Evolutionary conservation across 192 early-diverging fungal genomes (phyloP), one percentile per base, ranked within the genome.

Genomic region (Mortierella claussenii): DNA sequence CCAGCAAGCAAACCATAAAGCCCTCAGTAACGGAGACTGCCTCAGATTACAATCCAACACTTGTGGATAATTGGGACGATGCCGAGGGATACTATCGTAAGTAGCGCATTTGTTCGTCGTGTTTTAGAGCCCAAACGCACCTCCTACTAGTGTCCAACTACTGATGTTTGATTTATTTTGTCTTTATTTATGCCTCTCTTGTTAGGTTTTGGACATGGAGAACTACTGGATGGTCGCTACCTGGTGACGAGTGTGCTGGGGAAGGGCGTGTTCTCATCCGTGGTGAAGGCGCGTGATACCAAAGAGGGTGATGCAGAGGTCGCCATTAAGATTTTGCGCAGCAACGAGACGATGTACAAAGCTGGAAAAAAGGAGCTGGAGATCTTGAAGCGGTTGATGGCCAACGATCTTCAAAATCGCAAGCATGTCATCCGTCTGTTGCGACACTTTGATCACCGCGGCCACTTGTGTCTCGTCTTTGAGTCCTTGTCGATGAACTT

Each of bases 11-110:
- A 43, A 70, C 65, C 55, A 56, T 42, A 21, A 62, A 55, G 33
- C 50, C 67, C 27, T 63, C 55, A 0, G 61, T 59, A n/a, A 66
- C 76, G 13, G 80, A 69, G 54, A 37, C 62, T 18, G 42, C 59
- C 4, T 48, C 62, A 30, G 80, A 68, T 26, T 78, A 80, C 68
- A 87, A 81, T 53, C 81, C 83, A 26, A 84, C 82, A 9, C 75
- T 94, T 1, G 81, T 86, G 32, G 97, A 97, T 65, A 97, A 94
- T 61, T 97, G 93, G 93, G 97, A 99, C 79, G 97, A 99, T 67
- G 85, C 89, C 11, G 97, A 99, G 60, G 97, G 97, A 31, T 99
- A 99, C 86, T 99, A 98, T 78, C 89, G 95, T 89, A 86, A 79
- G 92, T 85, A n/a, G 15, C 40, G 18, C 15, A 32, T 3, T 42